phyloP scores from a whole-genome alignment of 805 yeast species.

The Myxozyma lipomycoides region DNA sequence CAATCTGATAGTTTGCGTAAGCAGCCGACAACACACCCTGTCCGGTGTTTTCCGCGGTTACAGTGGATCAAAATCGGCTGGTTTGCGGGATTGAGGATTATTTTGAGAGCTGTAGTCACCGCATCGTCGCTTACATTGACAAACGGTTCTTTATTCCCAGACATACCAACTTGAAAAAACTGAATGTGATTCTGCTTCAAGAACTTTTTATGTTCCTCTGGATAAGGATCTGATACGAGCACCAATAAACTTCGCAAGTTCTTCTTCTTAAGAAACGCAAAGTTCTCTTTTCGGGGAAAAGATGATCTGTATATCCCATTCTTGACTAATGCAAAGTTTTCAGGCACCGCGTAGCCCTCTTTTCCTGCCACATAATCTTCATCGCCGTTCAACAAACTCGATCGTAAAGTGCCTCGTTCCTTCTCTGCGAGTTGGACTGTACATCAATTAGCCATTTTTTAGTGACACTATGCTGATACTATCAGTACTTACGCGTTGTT shows the following conservation, averaged over 20 bases:
- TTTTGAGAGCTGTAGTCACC: slow-evolving; percentile 74
- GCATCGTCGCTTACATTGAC: slow-evolving; percentile 65
- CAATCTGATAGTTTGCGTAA: slow-evolving; percentile 82
- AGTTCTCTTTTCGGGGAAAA: slow-evolving; percentile 83
- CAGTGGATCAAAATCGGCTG: slow-evolving; percentile 94
- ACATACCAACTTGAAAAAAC: slow-evolving; percentile 83
- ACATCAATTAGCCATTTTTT: too few species aligned
- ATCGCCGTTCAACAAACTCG: neutral
- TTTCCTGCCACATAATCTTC: neutral
- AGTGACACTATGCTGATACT: too few species aligned
- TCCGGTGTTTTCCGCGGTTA: slow-evolving; percentile 93
- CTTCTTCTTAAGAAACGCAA: slow-evolving; percentile 59
- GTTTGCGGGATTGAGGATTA: slow-evolving; percentile 76
- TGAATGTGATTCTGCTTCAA: slow-evolving; percentile 56
- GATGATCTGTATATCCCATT: slow-evolving; percentile 78
- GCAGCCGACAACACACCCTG: slow-evolving; percentile 95
- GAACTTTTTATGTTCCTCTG: slow-evolving; percentile 67
- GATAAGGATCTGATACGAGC: slow-evolving; percentile 88
- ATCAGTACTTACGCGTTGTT: too few species aligned
- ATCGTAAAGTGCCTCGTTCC: too few species aligned
- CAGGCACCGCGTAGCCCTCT: slow-evolving; percentile 48
- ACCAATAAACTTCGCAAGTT: slow-evolving; percentile 72
- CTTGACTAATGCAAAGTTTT: slow-evolving; percentile 83
- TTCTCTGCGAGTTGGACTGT: too few species aligned
- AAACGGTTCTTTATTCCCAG: slow-evolving; percentile 94